Base-by-base conservation (phyloP, 2,329 filamentous ascomycete genomes). In the Neodidymelliopsis sp. region DNA sequence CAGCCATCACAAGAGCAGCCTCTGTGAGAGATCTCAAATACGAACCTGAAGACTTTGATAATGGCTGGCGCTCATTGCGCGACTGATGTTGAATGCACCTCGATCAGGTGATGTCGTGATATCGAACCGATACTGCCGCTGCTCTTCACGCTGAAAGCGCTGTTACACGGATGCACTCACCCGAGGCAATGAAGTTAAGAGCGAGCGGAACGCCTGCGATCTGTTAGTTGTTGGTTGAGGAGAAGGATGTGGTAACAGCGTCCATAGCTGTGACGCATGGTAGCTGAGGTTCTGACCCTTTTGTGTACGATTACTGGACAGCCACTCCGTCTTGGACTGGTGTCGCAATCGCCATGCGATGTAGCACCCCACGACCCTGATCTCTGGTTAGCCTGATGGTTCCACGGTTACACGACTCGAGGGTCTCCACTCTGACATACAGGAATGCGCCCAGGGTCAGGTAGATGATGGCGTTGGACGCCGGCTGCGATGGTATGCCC, bases 121-220 rank as follows among this genome's bases (percentile, higher is more conserved):
- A 33, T 55, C 48, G 38, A 60, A 68, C 75, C 81, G 82, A 84
- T 84, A 82, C 85, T 85, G 84, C 86, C 84, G 80, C 79, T 76
- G 73, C 76, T 78, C 75, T 79, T 79, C 62, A 65, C 54, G 56
- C 72, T 62, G 64, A 63, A 72, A 63, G 60, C 65, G 54, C 51
- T 47, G 66, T 67, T 69, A 71, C 71, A 59, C 53, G 53, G 48
- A 54, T 74, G 66, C 74, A 93, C 90, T 93, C 85, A 94, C 90
- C 89, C 79, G 89, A 90, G 74, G 90, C 90, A 78, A 94, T 89
- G 79, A 94, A 94, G 78, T 94, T 94, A 70, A 94, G 81, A 73
- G 90, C 89, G 74, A 94, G 78, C 63, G 90, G 90, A 59, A 91
- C 77, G 59, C 88, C 90, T 94, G 65, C 16, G 51, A 23, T 43